A percentile compares a stretch with the other conserved stretches of the same genome.
phyloP scores from a whole-genome alignment of 2,329 filamentous ascomycete genomes.

The Verticillium dahliae region DNA sequence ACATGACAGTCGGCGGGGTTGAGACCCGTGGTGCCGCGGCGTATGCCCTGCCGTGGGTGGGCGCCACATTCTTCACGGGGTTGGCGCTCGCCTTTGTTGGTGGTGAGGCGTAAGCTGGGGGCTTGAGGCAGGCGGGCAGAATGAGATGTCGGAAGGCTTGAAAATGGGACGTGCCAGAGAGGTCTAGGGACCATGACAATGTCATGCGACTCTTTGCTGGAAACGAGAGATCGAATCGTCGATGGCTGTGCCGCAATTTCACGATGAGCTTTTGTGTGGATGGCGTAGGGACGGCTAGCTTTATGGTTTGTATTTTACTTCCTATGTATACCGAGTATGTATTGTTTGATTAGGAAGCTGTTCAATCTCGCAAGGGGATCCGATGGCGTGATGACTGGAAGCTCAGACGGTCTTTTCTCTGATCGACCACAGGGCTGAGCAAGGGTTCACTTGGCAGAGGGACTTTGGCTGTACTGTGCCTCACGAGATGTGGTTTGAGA shows the following conservation, averaged over 20 bases:
- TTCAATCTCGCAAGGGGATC: neutral
- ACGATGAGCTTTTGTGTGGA: neutral
- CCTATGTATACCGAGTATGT: neutral
- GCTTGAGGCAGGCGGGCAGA: neutral
- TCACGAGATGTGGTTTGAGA: neutral
- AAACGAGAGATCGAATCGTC: neutral
- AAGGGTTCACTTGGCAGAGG: neutral
- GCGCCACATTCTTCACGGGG: constrained; percentile 55
- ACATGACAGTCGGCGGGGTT: constrained; percentile 61
- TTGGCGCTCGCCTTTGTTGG: constrained; percentile 44
- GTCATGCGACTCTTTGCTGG: neutral
- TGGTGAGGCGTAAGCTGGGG: constrained; percentile 22
- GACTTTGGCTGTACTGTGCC: neutral
- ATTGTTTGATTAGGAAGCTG: neutral
- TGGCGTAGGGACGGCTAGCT: neutral
- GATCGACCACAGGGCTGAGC: neutral
- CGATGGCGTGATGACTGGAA: neutral
- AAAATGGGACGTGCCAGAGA: too few species aligned
- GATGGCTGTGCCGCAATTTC: neutral
- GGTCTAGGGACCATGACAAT: too few species aligned
- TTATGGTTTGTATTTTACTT: neutral
- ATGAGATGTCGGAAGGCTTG: neutral
- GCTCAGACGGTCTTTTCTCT: neutral
- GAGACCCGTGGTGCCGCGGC: constrained; percentile 62
- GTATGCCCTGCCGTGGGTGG: constrained; percentile 72